Base-by-base conservation (phyloP, 495 filamentous ascomycete species). In the Hapsidospora chrysogenum region DNA sequence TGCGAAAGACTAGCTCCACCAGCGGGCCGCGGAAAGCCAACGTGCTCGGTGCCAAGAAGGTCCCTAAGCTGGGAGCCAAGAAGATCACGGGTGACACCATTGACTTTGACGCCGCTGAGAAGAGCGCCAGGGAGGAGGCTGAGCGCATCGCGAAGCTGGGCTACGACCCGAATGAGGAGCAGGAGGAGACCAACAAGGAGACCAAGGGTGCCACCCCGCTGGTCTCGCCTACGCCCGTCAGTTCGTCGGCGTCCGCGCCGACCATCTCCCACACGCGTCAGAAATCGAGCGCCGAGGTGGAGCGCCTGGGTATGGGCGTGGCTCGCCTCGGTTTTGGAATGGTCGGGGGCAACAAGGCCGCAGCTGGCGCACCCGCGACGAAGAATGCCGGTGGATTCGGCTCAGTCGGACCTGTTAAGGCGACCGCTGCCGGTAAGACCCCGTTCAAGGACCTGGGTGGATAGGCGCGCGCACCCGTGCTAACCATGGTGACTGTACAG, bases 101-200 rank as follows among this genome's bases (percentile, higher is more conserved):
- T 39, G 89, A 97, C 60, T 97, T 97, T 44, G 92, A 97, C 34
- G 89, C 85, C 51, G 89, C 86, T 0, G 89, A 97, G 64, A 80
- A 79, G 47, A 93, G 92, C 58, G 89, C 89, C 21, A 92, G 85
- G 55, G 89, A 96, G 52, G 89, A 97, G 55, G 89, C 92, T 1
- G 89, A 96, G 55, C 76, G 89, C 41, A 87, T 94, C 47, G 83
- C 79, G 61, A 93, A 89, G 57, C 64, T 97, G n/a, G 89, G 89
- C n/a, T 97, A 97, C 49, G 84, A 96, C 44, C 81, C 84, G 4
- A 80, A 95, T 42, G 83, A 80, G 18, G 89, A 93, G 55, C 70
- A 80, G 46, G 69, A 68, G 9, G 66, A 66, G 17, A 62, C 68
- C 11, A 74, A 75, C 46, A 63, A 65, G 40, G 14, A 40, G 48